phyloP scores from a whole-genome alignment of 306 rosid genomes.

The Rubus parviflorus region DNA sequence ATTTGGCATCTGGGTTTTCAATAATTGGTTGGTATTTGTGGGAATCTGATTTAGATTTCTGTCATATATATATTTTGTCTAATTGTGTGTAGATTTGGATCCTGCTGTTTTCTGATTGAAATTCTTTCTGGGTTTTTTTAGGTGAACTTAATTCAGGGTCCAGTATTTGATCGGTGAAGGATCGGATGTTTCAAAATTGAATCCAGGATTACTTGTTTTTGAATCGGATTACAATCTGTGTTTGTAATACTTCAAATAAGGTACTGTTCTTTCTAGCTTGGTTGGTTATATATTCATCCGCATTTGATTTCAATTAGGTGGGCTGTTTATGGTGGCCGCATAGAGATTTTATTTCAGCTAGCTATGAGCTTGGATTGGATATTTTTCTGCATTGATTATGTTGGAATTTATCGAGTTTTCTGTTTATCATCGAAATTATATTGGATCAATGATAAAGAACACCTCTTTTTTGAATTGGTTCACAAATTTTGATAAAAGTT shows the following conservation, averaged over 20 bases:
- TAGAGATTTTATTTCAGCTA: conserved; percentile 31
- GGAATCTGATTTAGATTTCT: conserved; percentile 62
- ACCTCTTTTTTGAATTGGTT: conserved; percentile 15
- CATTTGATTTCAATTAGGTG: conserved; percentile 35
- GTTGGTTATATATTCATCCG: conserved; percentile 21
- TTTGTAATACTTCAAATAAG: conserved; percentile 37
- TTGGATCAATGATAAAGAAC: conserved; percentile 42
- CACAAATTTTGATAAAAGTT: conserved; percentile 15
- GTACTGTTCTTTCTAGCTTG: conserved; percentile 37
- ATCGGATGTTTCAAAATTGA: conserved; percentile 67
- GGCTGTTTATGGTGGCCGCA: conserved; percentile 18
- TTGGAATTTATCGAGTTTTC: conserved; percentile 23
- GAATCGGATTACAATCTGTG: conserved; percentile 52
- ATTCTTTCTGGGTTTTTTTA: conserved; percentile 36
- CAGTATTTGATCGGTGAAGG: conserved; percentile 70
- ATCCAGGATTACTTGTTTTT: conserved; percentile 48
- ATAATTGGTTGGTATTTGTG: conserved; percentile 62
- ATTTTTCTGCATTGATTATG: conserved; percentile 29
- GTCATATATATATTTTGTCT: not conserved
- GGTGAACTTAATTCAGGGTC: conserved; percentile 50
- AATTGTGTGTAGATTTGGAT: conserved; percentile 51
- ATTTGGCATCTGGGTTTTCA: conserved; percentile 71
- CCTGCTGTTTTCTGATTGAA: conserved; percentile 45
- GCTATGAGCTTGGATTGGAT: conserved; percentile 23
- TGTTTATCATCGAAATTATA: conserved; percentile 13